phyloP scores from a whole-genome alignment of 352 stramenopile species.

The Thraustotheca clavata region DNA sequence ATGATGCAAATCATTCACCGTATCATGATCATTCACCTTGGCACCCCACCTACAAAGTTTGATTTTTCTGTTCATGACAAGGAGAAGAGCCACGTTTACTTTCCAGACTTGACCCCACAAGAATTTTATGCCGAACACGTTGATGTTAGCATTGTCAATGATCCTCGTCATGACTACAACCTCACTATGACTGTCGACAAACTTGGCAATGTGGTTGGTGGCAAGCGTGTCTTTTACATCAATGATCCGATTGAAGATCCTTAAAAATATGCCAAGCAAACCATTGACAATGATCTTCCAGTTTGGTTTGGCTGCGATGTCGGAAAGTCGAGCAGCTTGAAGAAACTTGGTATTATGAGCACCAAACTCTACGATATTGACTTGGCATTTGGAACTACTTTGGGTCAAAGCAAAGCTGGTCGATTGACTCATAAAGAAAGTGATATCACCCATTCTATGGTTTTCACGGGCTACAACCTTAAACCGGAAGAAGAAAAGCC shows the following conservation, averaged over 20 bases:
- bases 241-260: conserved; percentile 22
- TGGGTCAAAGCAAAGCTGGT: conserved; percentile 23
- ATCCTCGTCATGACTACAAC: conserved; percentile 22
- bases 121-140: conserved; percentile 17
- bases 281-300: conserved; percentile 20
- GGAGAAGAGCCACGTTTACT: conserved; percentile 20
- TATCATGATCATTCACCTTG: conserved; percentile 24
- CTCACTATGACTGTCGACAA: conserved; percentile 23
- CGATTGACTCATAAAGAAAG: conserved; percentile 25
- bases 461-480: conserved; percentile 29
- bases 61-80: conserved; percentile 19
- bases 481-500: conserved; percentile 18
- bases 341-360: conserved; percentile 20
- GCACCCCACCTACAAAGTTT: conserved; percentile 24
- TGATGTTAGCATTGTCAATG: conserved; percentile 21
- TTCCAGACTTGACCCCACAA: conserved; percentile 16
- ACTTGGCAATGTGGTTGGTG: conserved; percentile 23
- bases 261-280: conserved; percentile 24
- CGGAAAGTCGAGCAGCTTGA: conserved; percentile 21
- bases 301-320: conserved; percentile 29
- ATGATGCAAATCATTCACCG: conserved; percentile 25
- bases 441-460: conserved; percentile 28
- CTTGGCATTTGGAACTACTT: conserved; percentile 8
- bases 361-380: conserved; percentile 24
- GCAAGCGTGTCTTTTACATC: conserved; percentile 20